These are phyloP conservation scores for Garcia nutans DNA, from an alignment of 345 rosid species.

Conservation along the genomic window DNA sequence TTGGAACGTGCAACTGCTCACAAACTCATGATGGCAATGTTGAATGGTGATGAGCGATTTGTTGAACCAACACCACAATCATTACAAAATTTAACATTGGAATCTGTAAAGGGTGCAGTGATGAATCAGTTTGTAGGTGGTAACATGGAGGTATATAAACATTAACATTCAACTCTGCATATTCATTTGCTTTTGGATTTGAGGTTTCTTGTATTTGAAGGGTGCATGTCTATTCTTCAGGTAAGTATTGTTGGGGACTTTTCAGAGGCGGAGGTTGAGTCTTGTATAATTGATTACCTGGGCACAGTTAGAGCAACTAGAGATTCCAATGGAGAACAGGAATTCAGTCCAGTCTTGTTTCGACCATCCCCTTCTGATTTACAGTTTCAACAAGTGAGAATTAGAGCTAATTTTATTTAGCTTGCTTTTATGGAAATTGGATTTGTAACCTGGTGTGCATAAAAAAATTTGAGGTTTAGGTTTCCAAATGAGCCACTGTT, in stretches of 20 bases:
- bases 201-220: slow-evolving; percentile 16
- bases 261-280: slow-evolving; percentile 79
- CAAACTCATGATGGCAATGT: slow-evolving; percentile 96
- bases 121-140: slow-evolving; percentile 92
- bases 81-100: slow-evolving; percentile 65
- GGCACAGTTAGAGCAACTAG: slow-evolving; percentile 80
- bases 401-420: slow-evolving; percentile 21
- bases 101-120: slow-evolving; percentile 82
- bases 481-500: not conserved
- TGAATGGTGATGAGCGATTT: slow-evolving; percentile 95
- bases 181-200: slow-evolving; percentile 1
- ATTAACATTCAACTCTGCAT: slow-evolving; percentile 5
- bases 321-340: slow-evolving; percentile 35
- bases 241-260: slow-evolving; percentile 97
- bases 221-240: slow-evolving; percentile 38
- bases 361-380: slow-evolving; percentile 69
- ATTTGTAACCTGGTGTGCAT: not conserved
- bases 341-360: slow-evolving; percentile 58
- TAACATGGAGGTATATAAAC: slow-evolving; percentile 82
- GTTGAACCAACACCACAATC: slow-evolving; percentile 91
- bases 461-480: not conserved
- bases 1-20: slow-evolving; percentile 98
- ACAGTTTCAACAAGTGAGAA: slow-evolving; percentile 78
- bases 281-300: slow-evolving; percentile 81
- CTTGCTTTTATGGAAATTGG: not conserved